Evolutionary conservation across 352 stramenopile genomes (phyloP).

Genomic region (Globisporangium sylvaticum): DNA sequence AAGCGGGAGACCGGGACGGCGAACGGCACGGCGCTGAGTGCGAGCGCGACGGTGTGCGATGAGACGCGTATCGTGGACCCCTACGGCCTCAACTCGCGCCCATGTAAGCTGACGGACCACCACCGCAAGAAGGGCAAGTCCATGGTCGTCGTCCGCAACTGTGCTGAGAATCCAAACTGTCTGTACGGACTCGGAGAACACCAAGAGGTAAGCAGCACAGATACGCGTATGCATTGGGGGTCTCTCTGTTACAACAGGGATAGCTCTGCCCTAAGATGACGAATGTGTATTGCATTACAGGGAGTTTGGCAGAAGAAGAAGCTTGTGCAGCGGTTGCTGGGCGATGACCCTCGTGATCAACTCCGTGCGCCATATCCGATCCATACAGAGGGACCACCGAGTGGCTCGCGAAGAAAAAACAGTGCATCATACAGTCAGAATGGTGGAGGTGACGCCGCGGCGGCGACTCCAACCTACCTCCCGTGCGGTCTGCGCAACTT

Average conservation of each 20-base stretch:
- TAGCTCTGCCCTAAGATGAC: background rate
- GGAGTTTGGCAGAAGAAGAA: conserved; percentile 66
- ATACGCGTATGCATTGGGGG: background rate
- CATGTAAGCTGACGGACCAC: conserved; percentile 59
- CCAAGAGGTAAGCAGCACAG: conserved; percentile 32
- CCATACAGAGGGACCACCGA: background rate
- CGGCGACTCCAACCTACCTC: background rate
- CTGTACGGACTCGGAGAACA: conserved; percentile 80
- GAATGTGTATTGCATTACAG: conserved; percentile 15
- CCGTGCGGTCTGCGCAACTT: conserved; percentile 81
- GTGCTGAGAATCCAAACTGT: conserved; percentile 81
- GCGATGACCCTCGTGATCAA: conserved; percentile 62
- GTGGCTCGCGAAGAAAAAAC: conserved; percentile 7
- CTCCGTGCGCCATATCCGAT: conserved; percentile 26
- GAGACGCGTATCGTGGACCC: conserved; percentile 48
- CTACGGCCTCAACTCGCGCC: conserved; percentile 38
- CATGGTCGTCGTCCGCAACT: conserved; percentile 46
- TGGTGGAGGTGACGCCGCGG: background rate
- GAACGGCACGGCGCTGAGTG: conserved; percentile 2
- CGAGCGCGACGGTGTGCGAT: conserved; percentile 17
- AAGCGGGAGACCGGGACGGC: conserved; percentile 40
- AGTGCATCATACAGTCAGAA: conserved; percentile 3
- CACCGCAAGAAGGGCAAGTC: conserved; percentile 47
- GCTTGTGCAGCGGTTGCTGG: conserved; percentile 50
- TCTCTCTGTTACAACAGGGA: background rate